phyloP scores from a whole-genome alignment of 2,329 filamentous ascomycete genomes.

The Monosporascus sp. region DNA sequence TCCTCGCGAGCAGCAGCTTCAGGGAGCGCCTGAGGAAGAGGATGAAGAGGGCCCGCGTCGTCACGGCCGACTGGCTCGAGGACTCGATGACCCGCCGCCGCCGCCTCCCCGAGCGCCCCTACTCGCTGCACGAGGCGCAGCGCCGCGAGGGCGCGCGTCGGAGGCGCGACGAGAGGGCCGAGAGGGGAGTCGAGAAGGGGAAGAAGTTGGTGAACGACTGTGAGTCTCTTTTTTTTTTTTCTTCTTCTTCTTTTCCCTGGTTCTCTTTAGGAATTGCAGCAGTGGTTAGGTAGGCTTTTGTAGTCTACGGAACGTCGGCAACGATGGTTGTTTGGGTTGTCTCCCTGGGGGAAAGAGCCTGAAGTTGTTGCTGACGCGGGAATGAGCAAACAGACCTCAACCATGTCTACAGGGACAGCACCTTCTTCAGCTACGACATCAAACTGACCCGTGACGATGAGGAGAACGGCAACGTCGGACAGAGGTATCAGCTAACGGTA shows the following conservation, averaged over 20 bases:
- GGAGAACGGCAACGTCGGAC: constrained; percentile 39
- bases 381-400: constrained; percentile 43
- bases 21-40: constrained; percentile 31
- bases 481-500: constrained; percentile 57
- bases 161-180: constrained; percentile 30
- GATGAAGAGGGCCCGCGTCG: constrained; percentile 33
- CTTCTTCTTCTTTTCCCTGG: too few species aligned
- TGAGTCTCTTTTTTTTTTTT: constrained; percentile 25
- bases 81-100: constrained; percentile 31
- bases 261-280: neutral
- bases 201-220: constrained; percentile 44
- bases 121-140: constrained; percentile 34
- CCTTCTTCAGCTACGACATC: constrained; percentile 59
- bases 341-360: neutral
- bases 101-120: constrained; percentile 31
- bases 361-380: neutral
- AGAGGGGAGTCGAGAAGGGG: constrained; percentile 25
- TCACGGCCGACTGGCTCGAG: constrained; percentile 49
- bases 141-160: constrained; percentile 30
- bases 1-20: constrained; percentile 23
- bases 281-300: too few species aligned
- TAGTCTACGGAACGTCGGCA: too few species aligned
- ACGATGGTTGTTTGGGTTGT: too few species aligned
- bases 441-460: constrained; percentile 49
- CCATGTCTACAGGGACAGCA: constrained; percentile 58